Conservation (phyloP, 2,329 filamentous ascomycete genomes). For the Scedosporium minutisporum region DNA sequence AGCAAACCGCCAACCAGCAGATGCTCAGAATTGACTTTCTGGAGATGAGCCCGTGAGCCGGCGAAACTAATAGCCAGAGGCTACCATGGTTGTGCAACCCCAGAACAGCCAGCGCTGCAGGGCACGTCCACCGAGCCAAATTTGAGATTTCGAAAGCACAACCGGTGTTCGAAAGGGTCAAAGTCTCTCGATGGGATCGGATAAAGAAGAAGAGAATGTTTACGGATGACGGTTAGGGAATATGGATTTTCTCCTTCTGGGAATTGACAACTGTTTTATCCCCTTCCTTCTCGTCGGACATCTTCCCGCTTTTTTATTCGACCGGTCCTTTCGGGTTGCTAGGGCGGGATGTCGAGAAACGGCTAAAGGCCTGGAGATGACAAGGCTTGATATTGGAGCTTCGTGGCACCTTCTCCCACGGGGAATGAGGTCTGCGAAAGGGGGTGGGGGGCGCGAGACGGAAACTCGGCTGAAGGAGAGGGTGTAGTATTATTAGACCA, state of each 20-base stretch:
- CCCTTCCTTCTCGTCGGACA: background rate
- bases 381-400: slow-evolving; percentile 5
- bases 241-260: background rate
- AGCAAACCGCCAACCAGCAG: too few species aligned
- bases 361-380: slow-evolving; percentile 1
- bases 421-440: background rate
- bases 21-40: too few species aligned
- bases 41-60: too few species aligned
- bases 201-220: background rate
- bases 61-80: too few species aligned
- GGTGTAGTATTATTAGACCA: background rate
- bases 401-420: background rate
- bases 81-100: too few species aligned
- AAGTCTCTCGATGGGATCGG: background rate
- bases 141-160: background rate
- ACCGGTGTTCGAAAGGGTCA: background rate
- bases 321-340: background rate
- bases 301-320: background rate
- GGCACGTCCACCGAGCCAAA: too few species aligned
- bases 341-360: background rate
- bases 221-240: background rate
- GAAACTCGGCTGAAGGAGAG: background rate
- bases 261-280: background rate
- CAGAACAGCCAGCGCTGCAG: too few species aligned
- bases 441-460: background rate